Evolutionary conservation across 306 rosid species (phyloP), one percentile per base, ranked within the genome.

Genomic region (Comarum palustre): DNA sequence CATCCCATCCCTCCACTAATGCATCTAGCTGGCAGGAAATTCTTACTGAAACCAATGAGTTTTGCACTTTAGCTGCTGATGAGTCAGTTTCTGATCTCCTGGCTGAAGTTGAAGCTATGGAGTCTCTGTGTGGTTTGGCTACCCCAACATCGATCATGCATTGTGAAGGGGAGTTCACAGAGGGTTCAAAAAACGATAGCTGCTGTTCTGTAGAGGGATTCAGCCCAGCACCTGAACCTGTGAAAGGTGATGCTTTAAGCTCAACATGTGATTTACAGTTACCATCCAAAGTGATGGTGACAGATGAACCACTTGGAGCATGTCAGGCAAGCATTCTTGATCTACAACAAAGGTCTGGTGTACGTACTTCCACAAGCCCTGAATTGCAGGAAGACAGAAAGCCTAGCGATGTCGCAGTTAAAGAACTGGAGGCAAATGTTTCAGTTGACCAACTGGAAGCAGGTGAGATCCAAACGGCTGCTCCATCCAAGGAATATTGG

Each of bases 91-190:
- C 99, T 32, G 99, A 95, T 85, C 87, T 95, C 74, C 81, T 95
- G 86, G 99, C 99, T 16, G 99, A 95, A 83, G 97, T 92, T 29
- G 97, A 95, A 80, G 99, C 99, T 36, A 91, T 95, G 99, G 99
- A 88, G 78, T 81, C 96, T 71, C 86, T 90, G 48, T 87, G 86
- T 66, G 89, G 90, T 68, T 78, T 95, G 88, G 92, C 93, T 76
- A 90, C 92, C 80, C 77, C 97, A 67, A 84, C 90, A 22, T 85
- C 93, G 22, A 88, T 81, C 61, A 84, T 84, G 84, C 86, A 86
- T 46, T 86, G 92, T 67, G 82, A 86, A n/a, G 90, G 82, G 61
- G 92, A 73, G 46, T 68, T 91, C 76, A 79, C 85, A 10, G 89
- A 75, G 73, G 87, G 85, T 79, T 90, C 97, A 71, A 95, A 84